Percentiles rank a stretch among this genome's conserved stretches.
Evolutionary conservation across 176 grass and related monocot genomes (phyloP).

Genomic region (Panicum miliaceum): DNA sequence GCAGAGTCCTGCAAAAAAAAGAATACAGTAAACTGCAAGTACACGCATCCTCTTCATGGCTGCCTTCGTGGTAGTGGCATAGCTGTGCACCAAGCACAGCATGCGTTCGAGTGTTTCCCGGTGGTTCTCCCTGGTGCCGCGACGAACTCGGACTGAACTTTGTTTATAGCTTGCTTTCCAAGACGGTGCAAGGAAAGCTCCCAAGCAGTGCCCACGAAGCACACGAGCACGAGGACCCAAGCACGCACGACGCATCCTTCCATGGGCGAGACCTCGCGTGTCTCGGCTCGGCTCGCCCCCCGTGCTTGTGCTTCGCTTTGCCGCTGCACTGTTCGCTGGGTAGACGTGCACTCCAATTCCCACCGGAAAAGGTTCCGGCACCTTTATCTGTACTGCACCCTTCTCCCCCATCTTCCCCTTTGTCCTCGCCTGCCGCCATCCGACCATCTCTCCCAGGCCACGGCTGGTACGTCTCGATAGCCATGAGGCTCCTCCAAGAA

Average conservation of each 20-base stretch:
- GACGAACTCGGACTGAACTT: conserved; percentile 6
- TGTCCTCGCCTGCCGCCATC: conserved; percentile 49
- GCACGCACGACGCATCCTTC: conserved; percentile 1
- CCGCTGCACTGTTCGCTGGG: not conserved
- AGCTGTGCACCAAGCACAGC: not conserved
- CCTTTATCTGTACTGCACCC: conserved; percentile 27
- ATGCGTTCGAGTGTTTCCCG: not conserved
- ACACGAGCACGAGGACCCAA: not conserved
- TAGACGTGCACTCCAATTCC: conserved; percentile 36
- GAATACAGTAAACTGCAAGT: not conserved
- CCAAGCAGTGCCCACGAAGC: not conserved
- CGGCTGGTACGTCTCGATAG: not conserved
- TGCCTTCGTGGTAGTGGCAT: not conserved
- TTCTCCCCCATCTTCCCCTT: not conserved
- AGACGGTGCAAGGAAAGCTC: no score
- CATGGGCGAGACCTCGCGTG: conserved; percentile 5
- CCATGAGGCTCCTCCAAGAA: not conserved
- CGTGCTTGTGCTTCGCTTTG: not conserved
- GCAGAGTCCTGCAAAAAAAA: not conserved
- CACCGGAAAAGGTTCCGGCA: not conserved
- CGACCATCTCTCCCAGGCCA: not conserved
- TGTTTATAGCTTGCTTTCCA: not conserved
- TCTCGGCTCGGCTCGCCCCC: not conserved
- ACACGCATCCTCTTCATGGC: not conserved
- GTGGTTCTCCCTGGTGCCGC: no score